phyloP scores from a whole-genome alignment of 2,329 filamentous ascomycete species.

The Arthrobotrys iridis region DNA sequence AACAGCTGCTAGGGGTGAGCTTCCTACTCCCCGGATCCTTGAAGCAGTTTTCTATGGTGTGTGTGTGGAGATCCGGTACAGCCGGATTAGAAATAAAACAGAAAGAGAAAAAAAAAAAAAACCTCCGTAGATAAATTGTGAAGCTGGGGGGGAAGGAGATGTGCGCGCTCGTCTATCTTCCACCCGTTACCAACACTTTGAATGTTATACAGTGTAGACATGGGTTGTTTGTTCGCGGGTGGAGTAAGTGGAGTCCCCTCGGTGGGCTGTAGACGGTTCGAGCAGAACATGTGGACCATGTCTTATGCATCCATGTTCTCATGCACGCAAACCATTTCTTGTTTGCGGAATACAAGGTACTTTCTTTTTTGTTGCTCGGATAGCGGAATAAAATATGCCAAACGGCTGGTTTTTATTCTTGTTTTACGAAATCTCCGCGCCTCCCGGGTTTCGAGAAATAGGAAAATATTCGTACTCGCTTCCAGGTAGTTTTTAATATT shows the following conservation, averaged over 20 bases:
- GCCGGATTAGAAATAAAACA: too few species aligned
- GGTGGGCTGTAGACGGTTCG: slow-evolving; percentile 42
- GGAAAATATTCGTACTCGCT: slow-evolving; percentile 45
- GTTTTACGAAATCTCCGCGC: not conserved
- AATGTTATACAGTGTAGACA: not conserved
- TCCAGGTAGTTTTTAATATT: slow-evolving; percentile 20
- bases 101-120: too few species aligned
- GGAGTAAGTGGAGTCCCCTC: not conserved
- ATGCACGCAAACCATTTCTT: slow-evolving; percentile 27
- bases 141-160: not conserved
- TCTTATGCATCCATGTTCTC: slow-evolving; percentile 27
- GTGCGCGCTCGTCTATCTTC: slow-evolving; percentile 24
- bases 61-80: slow-evolving; percentile 4
- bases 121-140: slow-evolving; percentile 30
- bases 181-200: not conserved
- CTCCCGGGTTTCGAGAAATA: slow-evolving; percentile 1
- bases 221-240: slow-evolving; percentile 19
- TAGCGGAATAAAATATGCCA: slow-evolving; percentile 5
- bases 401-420: not conserved
- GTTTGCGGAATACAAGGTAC: not conserved
- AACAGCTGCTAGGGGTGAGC: not conserved
- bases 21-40: slow-evolving; percentile 22
- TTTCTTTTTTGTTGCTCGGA: slow-evolving; percentile 27
- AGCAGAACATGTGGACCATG: slow-evolving; percentile 42
- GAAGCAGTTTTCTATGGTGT: not conserved